Conservation (phyloP, 192 early-diverging fungal species). For the Spinellus fusiger region DNA sequence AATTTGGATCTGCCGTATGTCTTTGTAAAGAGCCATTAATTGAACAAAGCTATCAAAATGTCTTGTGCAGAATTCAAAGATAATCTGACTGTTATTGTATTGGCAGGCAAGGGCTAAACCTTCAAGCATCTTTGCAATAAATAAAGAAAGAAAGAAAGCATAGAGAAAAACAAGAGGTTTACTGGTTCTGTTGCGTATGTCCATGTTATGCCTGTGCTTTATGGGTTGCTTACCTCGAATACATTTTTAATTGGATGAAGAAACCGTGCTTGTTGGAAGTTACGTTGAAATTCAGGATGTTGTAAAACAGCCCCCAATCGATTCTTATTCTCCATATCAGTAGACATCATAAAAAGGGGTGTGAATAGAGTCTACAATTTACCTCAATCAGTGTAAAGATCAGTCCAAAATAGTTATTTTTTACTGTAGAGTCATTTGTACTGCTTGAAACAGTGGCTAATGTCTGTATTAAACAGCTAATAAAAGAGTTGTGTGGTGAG, state of each 20-base stretch:
- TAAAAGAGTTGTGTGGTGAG: not conserved
- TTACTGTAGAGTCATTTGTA: conserved; percentile 37
- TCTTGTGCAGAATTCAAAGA: conserved; percentile 48
- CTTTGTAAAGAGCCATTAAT: conserved; percentile 62
- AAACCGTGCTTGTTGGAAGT: conserved; percentile 48
- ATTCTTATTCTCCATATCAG: conserved; percentile 20
- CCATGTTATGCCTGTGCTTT: not conserved
- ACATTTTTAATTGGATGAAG: conserved; percentile 56
- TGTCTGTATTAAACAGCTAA: conserved; percentile 57
- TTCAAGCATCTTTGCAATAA: conserved; percentile 54
- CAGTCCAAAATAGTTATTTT: conserved; percentile 50
- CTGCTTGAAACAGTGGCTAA: conserved; percentile 56
- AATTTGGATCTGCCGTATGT: conserved; percentile 57
- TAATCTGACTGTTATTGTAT: conserved; percentile 50
- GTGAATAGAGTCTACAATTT: not conserved
- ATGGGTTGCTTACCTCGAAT: conserved; percentile 46
- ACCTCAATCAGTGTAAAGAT: conserved; percentile 54
- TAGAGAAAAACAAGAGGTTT: not conserved
- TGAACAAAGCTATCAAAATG: conserved; percentile 59
- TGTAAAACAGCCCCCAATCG: conserved; percentile 51
- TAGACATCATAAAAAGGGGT: not conserved
- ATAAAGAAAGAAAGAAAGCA: not conserved
- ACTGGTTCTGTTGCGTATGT: not conserved
- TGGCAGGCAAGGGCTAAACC: conserved; percentile 66
- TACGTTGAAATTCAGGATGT: conserved; percentile 48